Conservation (phyloP, 2,329 filamentous ascomycete genomes). For the Diaporthe eres region DNA sequence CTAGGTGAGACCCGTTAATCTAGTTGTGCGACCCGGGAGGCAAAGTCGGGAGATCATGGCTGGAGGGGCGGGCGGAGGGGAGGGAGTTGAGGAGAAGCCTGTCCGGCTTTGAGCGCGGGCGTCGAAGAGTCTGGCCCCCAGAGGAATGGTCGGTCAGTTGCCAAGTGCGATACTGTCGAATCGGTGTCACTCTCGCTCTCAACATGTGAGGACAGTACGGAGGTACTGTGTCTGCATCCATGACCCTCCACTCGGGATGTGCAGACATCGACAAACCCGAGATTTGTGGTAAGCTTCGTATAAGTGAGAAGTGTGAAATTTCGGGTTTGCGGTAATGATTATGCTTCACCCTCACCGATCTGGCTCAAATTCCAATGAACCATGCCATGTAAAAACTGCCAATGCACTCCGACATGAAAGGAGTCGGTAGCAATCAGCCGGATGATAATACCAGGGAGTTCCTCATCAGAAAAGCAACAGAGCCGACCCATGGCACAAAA, state of each 20-base stretch:
- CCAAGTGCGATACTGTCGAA: neutral
- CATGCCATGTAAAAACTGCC: neutral
- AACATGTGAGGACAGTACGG: conserved; percentile 24
- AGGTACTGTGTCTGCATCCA: conserved; percentile 16
- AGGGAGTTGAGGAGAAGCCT: neutral
- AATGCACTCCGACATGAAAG: neutral
- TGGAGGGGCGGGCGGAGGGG: neutral
- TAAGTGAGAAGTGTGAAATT: neutral
- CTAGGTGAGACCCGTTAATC: conserved; percentile 40
- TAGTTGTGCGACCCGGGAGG: conserved; percentile 31
- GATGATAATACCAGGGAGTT: neutral
- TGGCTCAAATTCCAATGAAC: neutral
- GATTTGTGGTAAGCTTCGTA: neutral
- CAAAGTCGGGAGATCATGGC: conserved; percentile 31
- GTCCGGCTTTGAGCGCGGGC: conserved; percentile 10
- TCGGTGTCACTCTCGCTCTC: neutral
- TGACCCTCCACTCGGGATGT: neutral
- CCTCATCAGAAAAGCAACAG: neutral
- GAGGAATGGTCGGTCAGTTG: neutral
- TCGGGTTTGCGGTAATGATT: neutral
- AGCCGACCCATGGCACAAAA: neutral
- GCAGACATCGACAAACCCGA: neutral
- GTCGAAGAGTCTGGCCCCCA: neutral
- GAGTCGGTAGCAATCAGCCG: neutral
- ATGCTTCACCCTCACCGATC: neutral